Evolutionary conservation across 176 grass and related monocot species (phyloP), one percentile per base, ranked within the genome.

Genomic region (Hordeum vulgare): DNA sequence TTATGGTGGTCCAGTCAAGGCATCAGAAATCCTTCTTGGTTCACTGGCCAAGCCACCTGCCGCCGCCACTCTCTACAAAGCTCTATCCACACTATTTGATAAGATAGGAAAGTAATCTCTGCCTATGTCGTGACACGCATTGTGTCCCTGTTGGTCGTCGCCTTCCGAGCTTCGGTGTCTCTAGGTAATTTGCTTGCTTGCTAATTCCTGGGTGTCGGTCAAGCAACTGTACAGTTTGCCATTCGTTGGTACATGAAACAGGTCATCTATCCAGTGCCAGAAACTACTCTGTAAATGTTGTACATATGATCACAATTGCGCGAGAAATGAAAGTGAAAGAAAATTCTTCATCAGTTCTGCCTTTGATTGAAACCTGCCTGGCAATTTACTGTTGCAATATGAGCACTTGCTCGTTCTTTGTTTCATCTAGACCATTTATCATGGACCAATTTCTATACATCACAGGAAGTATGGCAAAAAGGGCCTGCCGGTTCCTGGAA

Each of bases 21-120:
- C 91, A 74, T 85, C 77, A n/a, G 93, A 99, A 28, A 99, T 99
- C 56, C 96, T 99, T 76, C 80, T 99, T 18, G 96, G 93, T 6
- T 88, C 96, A 6, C 14, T 93, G 69, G 69, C 83, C 47, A 85
- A 70, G 27, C 96, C 93, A 10, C 90, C 87, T 51, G 93, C 93
- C 37, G 96, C 89, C 0, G 69, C 85, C 18, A 71, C 89, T 83
- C 91, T 98, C 57, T 98, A 95, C 54, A 83, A 77, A 69, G 87
- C 93, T 74, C 81, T 96, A 23, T 90, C 85, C 8, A 64, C 83
- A 64, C 75, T 92, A 17, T 93, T 90, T 60, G 87, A 86, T 18
- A 92, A 88, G 84, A 82, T 94, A 1, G n/a, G 87, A 68, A 93
- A 80, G 17, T 87, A 72, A 78, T 29, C 11, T 8, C 21, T 81